Percentiles rank a stretch among this genome's conserved stretches.
Evolutionary conservation across 257 asterid species (phyloP).

Genomic region (Lycium ferocissimum): DNA sequence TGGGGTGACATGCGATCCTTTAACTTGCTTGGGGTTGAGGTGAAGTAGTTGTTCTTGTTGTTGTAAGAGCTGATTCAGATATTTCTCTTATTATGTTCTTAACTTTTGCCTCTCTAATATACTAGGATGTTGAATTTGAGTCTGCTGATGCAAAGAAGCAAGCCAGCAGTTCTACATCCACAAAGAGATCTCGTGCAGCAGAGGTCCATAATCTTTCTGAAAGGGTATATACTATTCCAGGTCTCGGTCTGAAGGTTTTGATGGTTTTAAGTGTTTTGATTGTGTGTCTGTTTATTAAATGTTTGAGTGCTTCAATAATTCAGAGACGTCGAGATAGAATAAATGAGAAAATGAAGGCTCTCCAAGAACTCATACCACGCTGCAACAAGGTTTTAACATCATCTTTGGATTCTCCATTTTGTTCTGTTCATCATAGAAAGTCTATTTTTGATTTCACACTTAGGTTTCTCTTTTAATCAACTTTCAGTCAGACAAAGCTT

Average conservation of each 20-base stretch:
- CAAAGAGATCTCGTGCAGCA: constrained; percentile 60
- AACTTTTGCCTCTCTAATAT: not conserved
- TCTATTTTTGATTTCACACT: not conserved
- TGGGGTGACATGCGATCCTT: not conserved
- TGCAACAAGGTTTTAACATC: constrained; percentile 54
- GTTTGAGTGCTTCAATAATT: constrained; percentile 31
- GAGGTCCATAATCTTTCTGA: constrained; percentile 59
- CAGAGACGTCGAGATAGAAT: constrained; percentile 62
- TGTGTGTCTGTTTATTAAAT: not conserved
- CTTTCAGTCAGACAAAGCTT: constrained; percentile 60
- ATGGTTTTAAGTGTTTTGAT: not conserved
- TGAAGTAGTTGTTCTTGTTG: not conserved
- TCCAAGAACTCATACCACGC: constrained; percentile 59
- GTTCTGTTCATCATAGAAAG: not conserved
- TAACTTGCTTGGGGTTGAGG: not conserved
- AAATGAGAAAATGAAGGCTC: constrained; percentile 58
- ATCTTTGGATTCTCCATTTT: not conserved
- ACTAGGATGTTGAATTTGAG: constrained; percentile 44
- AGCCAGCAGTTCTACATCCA: constrained; percentile 34
- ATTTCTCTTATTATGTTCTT: not conserved
- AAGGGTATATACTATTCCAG: constrained; percentile 41
- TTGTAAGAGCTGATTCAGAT: not conserved
- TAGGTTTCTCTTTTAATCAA: not conserved
- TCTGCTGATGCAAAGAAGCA: constrained; percentile 44
- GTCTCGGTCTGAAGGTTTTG: constrained; percentile 8